Evolutionary conservation across 768 basidiomycete species (phyloP), one percentile per base, ranked within the genome.

Genomic region (Naganishia vaughanmartiniae): DNA sequence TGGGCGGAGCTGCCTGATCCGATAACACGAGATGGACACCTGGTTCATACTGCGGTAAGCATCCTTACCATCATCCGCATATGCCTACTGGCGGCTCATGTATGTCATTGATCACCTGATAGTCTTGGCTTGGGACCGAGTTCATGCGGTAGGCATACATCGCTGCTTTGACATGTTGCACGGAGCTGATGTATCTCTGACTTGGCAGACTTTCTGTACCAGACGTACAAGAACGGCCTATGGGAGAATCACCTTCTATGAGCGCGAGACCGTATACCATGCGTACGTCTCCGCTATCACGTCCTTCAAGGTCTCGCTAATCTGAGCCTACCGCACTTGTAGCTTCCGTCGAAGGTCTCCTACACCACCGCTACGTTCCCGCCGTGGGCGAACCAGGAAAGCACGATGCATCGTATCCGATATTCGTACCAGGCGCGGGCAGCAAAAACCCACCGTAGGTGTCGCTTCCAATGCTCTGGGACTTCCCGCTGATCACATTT

Each of bases 91-190:
- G 12, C 5, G 36, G 36, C 36, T 36, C 36, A 36, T 36, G 5
- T 42, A 7, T 15, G 42, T 42, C 53, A 2, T 15, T 19, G 15
- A 48, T 24, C 10, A 6, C 51, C 14, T 4, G 33, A 6, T 45
- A 70, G 69, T 70, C 70, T 5, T 70, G 70, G 70, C 42, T 63
- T 33, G 70, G 70, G 17, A 31, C 30, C n/a, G 70, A 70, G 42
- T 70, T 70, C 54, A 33, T 70, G 30, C 28, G 58, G 67, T 69
- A 24, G 45, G 67, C 10, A 10, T 5, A 11, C 33, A 51, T 1
- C 10, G 7, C 19, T 17, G 36, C 26, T 53, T 1, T 24, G 36
- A 26, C 24, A 6, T 46, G 10, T 14, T n/a, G 14, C 10, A 5
- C 26, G 14, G 6, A 46, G 4, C 34, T 67, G 31, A 55, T 54